These are phyloP conservation scores for Calonectria crousiana DNA, from an alignment of 2,329 filamentous ascomycete genomes.

Conservation along the genomic window DNA sequence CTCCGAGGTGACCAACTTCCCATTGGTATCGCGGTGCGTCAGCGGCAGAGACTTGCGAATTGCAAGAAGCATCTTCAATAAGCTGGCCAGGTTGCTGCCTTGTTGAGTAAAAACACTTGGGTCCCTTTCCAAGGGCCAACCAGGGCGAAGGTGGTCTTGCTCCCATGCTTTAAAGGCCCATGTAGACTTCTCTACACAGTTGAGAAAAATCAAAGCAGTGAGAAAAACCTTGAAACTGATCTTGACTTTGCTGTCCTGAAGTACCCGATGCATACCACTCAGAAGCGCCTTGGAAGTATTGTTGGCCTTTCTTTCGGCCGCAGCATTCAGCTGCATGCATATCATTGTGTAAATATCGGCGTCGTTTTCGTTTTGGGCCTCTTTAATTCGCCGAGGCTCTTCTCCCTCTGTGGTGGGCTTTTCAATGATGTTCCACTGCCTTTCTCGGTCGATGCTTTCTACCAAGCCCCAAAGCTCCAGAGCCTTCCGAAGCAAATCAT, in stretches of 20 bases:
- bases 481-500: slow-evolving; percentile 68
- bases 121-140: slow-evolving; percentile 71
- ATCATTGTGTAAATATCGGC: slow-evolving; percentile 71
- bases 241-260: slow-evolving; percentile 71
- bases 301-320: slow-evolving; percentile 73
- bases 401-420: slow-evolving; percentile 57
- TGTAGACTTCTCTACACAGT: slow-evolving; percentile 75
- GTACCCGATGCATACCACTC: slow-evolving; percentile 69
- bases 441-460: slow-evolving; percentile 74
- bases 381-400: slow-evolving; percentile 61
- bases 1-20: slow-evolving; percentile 62
- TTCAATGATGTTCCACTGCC: slow-evolving; percentile 70
- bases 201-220: slow-evolving; percentile 71
- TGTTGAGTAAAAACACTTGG: slow-evolving; percentile 70
- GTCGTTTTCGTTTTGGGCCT: slow-evolving; percentile 60
- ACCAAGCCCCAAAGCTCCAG: slow-evolving; percentile 75
- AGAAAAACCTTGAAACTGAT: slow-evolving; percentile 73
- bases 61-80: slow-evolving; percentile 72
- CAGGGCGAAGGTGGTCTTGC: slow-evolving; percentile 68
- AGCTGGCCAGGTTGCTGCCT: slow-evolving; percentile 68
- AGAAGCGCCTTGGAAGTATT: slow-evolving; percentile 69
- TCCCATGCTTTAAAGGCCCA: slow-evolving; percentile 79
- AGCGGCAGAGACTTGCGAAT: slow-evolving; percentile 71
- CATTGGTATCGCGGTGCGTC: slow-evolving; percentile 60
- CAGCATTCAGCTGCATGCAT: slow-evolving; percentile 73